A percentile compares a stretch with the other conserved stretches of the same genome.
These are phyloP conservation scores for Herpetomonas samuelpessoai DNA, from an alignment of 208 protist species.

Conservation along the genomic window DNA sequence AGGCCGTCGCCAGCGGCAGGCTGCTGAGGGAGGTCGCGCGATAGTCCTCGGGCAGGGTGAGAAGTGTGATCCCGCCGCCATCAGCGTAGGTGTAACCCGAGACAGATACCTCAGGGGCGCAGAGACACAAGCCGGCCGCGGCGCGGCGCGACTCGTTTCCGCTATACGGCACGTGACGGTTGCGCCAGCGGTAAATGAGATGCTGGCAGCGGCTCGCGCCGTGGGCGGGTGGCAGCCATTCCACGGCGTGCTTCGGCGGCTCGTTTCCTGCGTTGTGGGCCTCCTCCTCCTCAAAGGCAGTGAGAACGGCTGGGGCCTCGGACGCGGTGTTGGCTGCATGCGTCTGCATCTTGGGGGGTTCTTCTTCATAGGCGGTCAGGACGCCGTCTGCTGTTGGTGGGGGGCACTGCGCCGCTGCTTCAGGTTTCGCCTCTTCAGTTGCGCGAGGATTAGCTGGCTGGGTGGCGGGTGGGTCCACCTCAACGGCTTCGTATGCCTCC, in stretches of 20 bases:
- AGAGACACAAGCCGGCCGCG: constrained; percentile 51
- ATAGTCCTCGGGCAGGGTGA: constrained; percentile 45
- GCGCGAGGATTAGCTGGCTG: background rate
- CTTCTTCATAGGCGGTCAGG: background rate
- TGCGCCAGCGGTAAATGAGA: constrained; percentile 70
- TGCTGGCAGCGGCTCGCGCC: constrained; percentile 13
- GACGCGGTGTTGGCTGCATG: background rate
- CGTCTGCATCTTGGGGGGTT: too few species aligned
- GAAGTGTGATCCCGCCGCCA: constrained; percentile 54
- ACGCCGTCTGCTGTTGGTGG: background rate
- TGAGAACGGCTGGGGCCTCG: background rate
- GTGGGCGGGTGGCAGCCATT: background rate
- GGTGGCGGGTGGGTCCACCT: constrained; percentile 14
- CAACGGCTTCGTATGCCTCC: constrained; percentile 68
- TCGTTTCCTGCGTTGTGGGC: background rate
- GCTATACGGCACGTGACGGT: constrained; percentile 20
- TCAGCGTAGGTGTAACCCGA: constrained; percentile 45
- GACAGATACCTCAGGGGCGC: constrained; percentile 37
- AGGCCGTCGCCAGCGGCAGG: constrained; percentile 42
- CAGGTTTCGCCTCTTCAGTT: background rate
- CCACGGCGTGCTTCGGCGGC: background rate
- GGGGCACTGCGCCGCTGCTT: background rate
- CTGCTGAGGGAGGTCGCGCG: constrained; percentile 47
- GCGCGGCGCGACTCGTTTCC: constrained; percentile 63
- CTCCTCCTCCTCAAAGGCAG: constrained; percentile 4